Conservation (phyloP, 257 asterid species). For the Coffea eugenioides region DNA sequence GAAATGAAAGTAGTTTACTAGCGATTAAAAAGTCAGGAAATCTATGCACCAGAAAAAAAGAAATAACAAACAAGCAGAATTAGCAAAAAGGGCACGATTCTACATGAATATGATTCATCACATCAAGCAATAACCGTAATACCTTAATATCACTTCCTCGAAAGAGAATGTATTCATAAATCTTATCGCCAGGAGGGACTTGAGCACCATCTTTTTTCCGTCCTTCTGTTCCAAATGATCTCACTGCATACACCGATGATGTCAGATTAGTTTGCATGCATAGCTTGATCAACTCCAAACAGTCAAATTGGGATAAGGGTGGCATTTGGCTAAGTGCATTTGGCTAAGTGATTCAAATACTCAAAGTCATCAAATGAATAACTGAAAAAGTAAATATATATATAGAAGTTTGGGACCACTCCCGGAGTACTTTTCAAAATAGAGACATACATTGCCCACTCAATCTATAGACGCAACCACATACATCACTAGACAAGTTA, state of each 20-base stretch:
- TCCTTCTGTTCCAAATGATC: conserved; percentile 97
- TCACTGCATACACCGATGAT: conserved; percentile 42
- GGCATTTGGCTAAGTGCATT: no score
- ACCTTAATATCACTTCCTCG: conserved; percentile 98
- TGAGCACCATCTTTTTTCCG: conserved; percentile 92
- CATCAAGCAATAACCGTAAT: conserved; percentile 10
- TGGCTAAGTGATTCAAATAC: not conserved
- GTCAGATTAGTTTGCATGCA: not conserved
- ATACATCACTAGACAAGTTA: no score
- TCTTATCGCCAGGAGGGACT: conserved; percentile 82
- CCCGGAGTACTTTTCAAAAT: not conserved
- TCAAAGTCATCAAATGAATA: not conserved
- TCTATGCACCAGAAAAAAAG: not conserved
- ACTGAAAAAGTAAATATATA: not conserved
- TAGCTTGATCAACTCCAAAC: not conserved
- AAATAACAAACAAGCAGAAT: not conserved
- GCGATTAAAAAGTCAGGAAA: not conserved
- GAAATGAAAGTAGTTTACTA: no score
- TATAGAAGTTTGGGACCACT: no score
- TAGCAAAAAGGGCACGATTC: not conserved
- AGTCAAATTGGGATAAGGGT: not conserved
- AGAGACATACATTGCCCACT: not conserved
- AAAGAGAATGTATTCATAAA: conserved; percentile 86
- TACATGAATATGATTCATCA: not conserved
- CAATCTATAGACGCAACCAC: not conserved